Conservation (phyloP, 768 basidiomycete genomes). For the Mycena vulgaris region DNA sequence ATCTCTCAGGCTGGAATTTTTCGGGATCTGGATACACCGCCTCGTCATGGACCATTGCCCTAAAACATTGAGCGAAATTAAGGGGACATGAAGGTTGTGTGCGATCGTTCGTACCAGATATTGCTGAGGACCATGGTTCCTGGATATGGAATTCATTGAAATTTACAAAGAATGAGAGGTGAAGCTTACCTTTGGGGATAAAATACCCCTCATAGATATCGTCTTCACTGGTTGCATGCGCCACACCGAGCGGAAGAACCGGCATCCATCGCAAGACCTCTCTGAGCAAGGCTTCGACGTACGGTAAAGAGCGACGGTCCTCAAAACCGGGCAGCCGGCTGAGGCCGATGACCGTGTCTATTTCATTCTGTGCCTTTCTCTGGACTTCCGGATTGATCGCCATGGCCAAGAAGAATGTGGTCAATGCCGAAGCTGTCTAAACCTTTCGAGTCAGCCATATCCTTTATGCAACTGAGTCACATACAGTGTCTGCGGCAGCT, state of each 20-base stretch:
- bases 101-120: neutral
- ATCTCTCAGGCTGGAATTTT: conserved; percentile 46
- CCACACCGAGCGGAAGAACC: conserved; percentile 15
- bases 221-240: conserved; percentile 42
- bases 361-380: conserved; percentile 46
- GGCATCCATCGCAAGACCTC: conserved; percentile 34
- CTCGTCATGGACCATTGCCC: conserved; percentile 46
- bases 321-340: conserved; percentile 46
- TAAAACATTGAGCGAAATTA: neutral
- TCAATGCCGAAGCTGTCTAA: conserved; percentile 42
- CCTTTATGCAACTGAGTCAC: neutral
- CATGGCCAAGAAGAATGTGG: conserved; percentile 45
- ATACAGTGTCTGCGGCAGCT: conserved; percentile 13
- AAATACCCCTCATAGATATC: conserved; percentile 50
- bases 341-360: conserved; percentile 47
- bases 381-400: conserved; percentile 44
- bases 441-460: neutral
- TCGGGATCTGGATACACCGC: conserved; percentile 45
- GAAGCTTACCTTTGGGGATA: conserved; percentile 48
- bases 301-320: conserved; percentile 37
- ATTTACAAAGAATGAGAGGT: conserved; percentile 38
- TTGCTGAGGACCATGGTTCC: conserved; percentile 14
- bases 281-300: conserved; percentile 24
- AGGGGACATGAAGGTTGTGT: neutral
- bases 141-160: neutral